phyloP scores from a whole-genome alignment of 768 basidiomycete genomes.

The Tylopilus cervinicoccineus region DNA sequence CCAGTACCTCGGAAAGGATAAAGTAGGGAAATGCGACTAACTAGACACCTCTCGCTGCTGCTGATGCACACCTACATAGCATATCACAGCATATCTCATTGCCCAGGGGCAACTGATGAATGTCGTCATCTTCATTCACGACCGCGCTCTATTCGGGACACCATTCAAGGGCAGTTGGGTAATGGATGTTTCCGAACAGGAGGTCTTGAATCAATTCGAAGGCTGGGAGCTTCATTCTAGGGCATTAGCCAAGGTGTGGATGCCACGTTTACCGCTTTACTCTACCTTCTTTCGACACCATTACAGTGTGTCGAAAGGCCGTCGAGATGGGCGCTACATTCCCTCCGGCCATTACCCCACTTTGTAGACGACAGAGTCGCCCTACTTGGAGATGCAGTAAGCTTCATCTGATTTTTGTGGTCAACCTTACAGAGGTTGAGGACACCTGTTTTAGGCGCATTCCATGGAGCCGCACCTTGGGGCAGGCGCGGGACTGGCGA shows the following conservation, averaged over 20 bases:
- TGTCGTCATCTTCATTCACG: not conserved
- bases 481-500: not conserved
- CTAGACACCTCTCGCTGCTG: not conserved
- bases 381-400: not conserved
- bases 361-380: not conserved
- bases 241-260: not conserved
- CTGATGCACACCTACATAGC: not conserved
- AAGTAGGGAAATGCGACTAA: not conserved
- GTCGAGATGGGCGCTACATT: not conserved
- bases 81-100: not conserved
- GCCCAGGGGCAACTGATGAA: not conserved
- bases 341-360: not conserved
- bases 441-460: not conserved
- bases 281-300: not conserved
- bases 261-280: too few relatives aligned
- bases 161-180: not conserved
- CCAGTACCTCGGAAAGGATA: not conserved
- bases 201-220: not conserved
- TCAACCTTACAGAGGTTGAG: not conserved
- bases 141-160: not conserved
- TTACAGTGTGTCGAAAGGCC: not conserved
- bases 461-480: not conserved
- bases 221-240: not conserved
- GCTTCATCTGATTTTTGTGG: not conserved
- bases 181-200: not conserved